Evolutionary conservation across 1,284 basidiomycete genomes (phyloP), one percentile per base, ranked within the genome.

Genomic region (Phylloporus gajari): DNA sequence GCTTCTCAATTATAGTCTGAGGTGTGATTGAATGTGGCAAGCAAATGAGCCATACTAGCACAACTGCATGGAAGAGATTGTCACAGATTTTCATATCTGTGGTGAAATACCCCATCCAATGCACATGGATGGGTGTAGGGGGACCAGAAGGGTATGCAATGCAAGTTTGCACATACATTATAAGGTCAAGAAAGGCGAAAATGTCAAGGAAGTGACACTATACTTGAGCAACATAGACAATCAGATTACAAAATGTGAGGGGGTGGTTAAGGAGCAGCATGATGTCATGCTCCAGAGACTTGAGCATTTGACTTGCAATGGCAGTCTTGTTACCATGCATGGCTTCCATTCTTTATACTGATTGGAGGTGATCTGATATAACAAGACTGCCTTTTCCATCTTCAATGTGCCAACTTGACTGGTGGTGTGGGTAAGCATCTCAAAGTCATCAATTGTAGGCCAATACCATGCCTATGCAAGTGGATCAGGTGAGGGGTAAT

Each of bases 11-110:
- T 23, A 5, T 73, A 0, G 67, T 73, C 3, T 7, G 13, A 5
- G 21, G 2, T 0, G 65, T 72, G 21, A 72, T 64, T 2, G 56
- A 61, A 56, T 13, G 6, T 13, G 5, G 5, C 19, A 1, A 8
- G 30, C 53, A 5, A 6, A 51, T 19, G 7, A 72, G 27, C 71
- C 71, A 72, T 9, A 72, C 71, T 11, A 53, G 65, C 11, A 72
- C 61, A 21, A 68, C 69, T 1, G 44, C 56, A 2, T 59, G 56
- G 61, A 64, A 72, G 1, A 72, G 65, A 0, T 72, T 12, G 5
- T 67, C 9, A 23, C 71, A 21, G 2, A 65, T 11, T 27, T 65
- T 23, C 3, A 5, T 65, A 30, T 65, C 48, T 3, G 35, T 35
- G 35, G 35, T 35, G 35, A 35, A 35, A 35, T 8, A 35, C 35